These are phyloP conservation scores for Geotrichum siamense DNA, from an alignment of 1,139 yeast species.

Conservation along the genomic window DNA sequence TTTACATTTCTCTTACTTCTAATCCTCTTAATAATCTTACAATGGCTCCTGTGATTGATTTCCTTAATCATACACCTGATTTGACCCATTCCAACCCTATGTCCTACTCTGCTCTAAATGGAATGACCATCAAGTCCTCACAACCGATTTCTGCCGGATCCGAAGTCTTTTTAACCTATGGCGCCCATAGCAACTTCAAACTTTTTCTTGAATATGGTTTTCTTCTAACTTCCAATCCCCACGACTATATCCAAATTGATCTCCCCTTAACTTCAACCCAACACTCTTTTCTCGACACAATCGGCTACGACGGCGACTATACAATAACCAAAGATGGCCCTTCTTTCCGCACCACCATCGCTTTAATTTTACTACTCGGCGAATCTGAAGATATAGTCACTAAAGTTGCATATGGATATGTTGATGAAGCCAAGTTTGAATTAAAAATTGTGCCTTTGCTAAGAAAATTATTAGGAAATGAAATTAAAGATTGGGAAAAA, in stretches of 20 bases:
- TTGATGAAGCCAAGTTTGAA: slow-evolving; percentile 18
- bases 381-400: slow-evolving; percentile 6
- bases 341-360: slow-evolving; percentile 72
- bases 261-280: slow-evolving; percentile 40
- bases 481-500: slow-evolving; percentile 6
- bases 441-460: slow-evolving; percentile 15
- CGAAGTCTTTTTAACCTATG: slow-evolving; percentile 71
- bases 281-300: slow-evolving; percentile 41
- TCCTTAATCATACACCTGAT: slow-evolving; percentile 63
- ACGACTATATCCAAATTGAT: slow-evolving; percentile 65
- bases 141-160: slow-evolving; percentile 39
- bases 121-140: slow-evolving; percentile 20
- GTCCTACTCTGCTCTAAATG: slow-evolving; percentile 12
- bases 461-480: not conserved
- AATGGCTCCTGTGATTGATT: slow-evolving; percentile 87
- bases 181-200: slow-evolving; percentile 80
- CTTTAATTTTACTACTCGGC: slow-evolving; percentile 45
- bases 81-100: slow-evolving; percentile 22
- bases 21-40: slow-evolving; percentile 61
- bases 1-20: slow-evolving; percentile 54
- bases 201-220: slow-evolving; percentile 85
- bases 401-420: slow-evolving; percentile 7
- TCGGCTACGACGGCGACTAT: slow-evolving; percentile 65
- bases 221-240: slow-evolving; percentile 46
- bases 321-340: slow-evolving; percentile 48